Evolutionary conservation across 1,139 yeast species (phyloP).

Genomic region (Geotrichum phurueaensis): DNA sequence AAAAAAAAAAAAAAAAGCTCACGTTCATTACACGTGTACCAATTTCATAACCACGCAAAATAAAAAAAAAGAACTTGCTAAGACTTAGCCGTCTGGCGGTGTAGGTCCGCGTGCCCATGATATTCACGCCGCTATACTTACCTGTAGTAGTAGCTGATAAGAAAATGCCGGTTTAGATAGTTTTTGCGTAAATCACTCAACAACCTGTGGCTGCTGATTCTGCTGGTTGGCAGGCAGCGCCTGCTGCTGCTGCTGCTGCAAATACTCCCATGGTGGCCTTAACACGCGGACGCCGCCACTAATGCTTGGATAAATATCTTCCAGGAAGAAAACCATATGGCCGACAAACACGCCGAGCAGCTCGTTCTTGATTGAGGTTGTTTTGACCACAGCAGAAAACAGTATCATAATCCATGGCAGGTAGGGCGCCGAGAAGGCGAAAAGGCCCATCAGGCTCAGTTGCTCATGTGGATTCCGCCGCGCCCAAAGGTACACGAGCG

Average conservation of each 20-base stretch:
- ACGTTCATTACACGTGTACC: too few species aligned
- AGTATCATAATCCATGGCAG: slow-evolving; percentile 39
- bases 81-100: not conserved
- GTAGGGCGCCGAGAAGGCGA: slow-evolving; percentile 40
- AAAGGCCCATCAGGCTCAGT: slow-evolving; percentile 38
- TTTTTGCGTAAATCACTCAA: not conserved
- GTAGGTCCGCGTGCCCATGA: not conserved
- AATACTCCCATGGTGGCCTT: slow-evolving; percentile 37
- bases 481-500: slow-evolving; percentile 43
- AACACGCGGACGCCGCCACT: slow-evolving; percentile 29
- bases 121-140: not conserved
- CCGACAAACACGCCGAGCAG: slow-evolving; percentile 41
- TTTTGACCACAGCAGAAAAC: slow-evolving; percentile 26
- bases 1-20: not conserved
- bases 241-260: slow-evolving; percentile 9
- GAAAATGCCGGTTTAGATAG: not conserved
- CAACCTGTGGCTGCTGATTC: not conserved
- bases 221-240: slow-evolving; percentile 2
- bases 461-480: slow-evolving; percentile 41
- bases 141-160: too few species aligned
- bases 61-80: not conserved
- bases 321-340: slow-evolving; percentile 40
- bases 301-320: slow-evolving; percentile 34
- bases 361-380: slow-evolving; percentile 29
- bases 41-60: not conserved